Conservation (phyloP, 1,284 basidiomycete species). For the Moesziomyces globuligerus region DNA sequence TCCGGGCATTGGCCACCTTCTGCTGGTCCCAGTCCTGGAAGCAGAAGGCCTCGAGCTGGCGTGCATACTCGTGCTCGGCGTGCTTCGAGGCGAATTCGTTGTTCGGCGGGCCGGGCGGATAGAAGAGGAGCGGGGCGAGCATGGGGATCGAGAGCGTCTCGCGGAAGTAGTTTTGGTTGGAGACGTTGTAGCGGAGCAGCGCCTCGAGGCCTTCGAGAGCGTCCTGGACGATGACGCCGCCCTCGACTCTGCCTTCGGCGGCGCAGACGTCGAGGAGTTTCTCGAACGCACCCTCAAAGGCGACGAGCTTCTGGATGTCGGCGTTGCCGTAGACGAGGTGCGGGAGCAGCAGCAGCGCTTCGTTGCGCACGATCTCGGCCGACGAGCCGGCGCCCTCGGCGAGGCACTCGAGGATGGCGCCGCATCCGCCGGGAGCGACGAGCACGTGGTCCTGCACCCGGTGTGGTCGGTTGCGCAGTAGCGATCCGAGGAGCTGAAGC, state of each 20-base stretch:
- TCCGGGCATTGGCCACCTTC: slow-evolving; percentile 80
- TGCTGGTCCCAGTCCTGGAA: slow-evolving; percentile 96
- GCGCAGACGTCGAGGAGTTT: slow-evolving; percentile 89
- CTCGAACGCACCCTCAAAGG: slow-evolving; percentile 97
- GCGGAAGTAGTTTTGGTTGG: slow-evolving; percentile 98
- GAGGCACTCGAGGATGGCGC: slow-evolving; percentile 73
- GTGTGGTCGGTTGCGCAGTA: slow-evolving; percentile 75
- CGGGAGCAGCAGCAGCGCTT: slow-evolving; percentile 79
- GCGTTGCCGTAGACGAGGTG: slow-evolving; percentile 84
- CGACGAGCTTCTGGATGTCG: slow-evolving; percentile 95
- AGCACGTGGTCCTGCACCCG: slow-evolving; percentile 88
- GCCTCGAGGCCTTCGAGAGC: slow-evolving; percentile 85
- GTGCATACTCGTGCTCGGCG: slow-evolving; percentile 68
- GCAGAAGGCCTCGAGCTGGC: slow-evolving; percentile 84
- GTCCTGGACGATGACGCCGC: slow-evolving; percentile 85
- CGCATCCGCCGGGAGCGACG: slow-evolving; percentile 79
- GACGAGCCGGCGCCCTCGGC: slow-evolving; percentile 68
- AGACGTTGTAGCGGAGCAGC: slow-evolving; percentile 88
- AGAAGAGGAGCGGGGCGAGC: slow-evolving; percentile 84
- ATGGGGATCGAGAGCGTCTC: slow-evolving; percentile 86
- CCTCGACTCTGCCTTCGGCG: slow-evolving; percentile 87
- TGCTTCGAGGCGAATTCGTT: slow-evolving; percentile 70
- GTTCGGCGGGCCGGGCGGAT: slow-evolving; percentile 72
- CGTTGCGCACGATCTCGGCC: slow-evolving; percentile 65
- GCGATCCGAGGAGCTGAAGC: slow-evolving; percentile 85